Percentiles rank a stretch among this genome's conserved stretches.
Conservation (phyloP, 2,329 filamentous ascomycete species). For the Neofusicoccum sp. region DNA sequence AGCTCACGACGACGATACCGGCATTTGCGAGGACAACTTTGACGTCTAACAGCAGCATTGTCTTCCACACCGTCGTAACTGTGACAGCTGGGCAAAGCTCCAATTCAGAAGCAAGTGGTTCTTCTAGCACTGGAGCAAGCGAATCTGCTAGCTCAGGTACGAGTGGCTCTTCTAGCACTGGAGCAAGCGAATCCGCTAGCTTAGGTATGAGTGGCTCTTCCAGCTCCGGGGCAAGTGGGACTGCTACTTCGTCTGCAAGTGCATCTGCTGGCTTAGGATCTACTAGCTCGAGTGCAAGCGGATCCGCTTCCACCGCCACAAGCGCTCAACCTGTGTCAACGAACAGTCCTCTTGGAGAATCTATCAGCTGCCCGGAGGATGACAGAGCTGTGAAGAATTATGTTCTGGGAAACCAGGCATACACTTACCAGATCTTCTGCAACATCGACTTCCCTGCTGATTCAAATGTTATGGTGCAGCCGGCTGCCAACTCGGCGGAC, state of each 20-base stretch:
- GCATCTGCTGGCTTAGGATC: background rate
- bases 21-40: conserved; percentile 16
- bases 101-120: background rate
- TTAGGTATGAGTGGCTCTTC: background rate
- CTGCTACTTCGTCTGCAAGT: background rate
- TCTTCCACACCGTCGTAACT: conserved; percentile 25
- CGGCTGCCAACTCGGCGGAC: conserved; percentile 1
- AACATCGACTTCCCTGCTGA: conserved; percentile 6
- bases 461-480: background rate
- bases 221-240: background rate
- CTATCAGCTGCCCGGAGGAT: conserved; percentile 13
- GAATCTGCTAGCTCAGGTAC: background rate
- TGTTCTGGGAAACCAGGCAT: conserved; percentile 5
- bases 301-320: background rate
- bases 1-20: conserved; percentile 17
- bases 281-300: background rate
- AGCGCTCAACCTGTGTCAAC: background rate
- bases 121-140: background rate
- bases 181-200: background rate
- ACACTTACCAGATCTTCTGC: conserved; percentile 16
- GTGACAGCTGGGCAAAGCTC: conserved; percentile 23
- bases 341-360: background rate
- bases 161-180: background rate
- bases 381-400: conserved; percentile 9
- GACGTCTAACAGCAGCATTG: conserved; percentile 26